phyloP scores from a whole-genome alignment of 768 basidiomycete genomes.

The Fomitopsis pulvina region DNA sequence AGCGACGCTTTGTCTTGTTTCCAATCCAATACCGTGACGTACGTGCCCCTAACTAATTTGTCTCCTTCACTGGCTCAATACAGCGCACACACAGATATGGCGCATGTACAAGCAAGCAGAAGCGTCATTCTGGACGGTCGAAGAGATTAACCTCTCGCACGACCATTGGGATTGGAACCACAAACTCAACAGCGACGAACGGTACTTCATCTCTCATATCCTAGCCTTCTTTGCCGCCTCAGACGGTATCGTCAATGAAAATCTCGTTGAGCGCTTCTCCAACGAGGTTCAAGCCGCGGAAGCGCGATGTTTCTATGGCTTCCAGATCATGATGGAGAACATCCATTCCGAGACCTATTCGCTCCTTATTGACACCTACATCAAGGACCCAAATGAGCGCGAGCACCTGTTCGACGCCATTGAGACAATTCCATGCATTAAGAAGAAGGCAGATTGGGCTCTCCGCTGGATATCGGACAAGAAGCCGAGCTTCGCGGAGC shows the following conservation, averaged over 20 bases:
- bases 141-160: constrained; percentile 86
- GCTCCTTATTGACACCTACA: constrained; percentile 90
- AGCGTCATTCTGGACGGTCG: constrained; percentile 91
- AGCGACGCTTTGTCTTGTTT: constrained; percentile 83
- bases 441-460: constrained; percentile 94
- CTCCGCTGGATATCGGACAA: constrained; percentile 86
- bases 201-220: constrained; percentile 86
- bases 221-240: constrained; percentile 97
- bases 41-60: constrained; percentile 15
- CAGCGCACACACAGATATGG: constrained; percentile 63
- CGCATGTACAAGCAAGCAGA: constrained; percentile 93
- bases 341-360: constrained; percentile 97
- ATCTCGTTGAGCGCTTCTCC: constrained; percentile 89
- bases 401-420: constrained; percentile 87
- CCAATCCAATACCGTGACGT: constrained; percentile 93
- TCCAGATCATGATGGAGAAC: constrained; percentile 99
- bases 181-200: constrained; percentile 74
- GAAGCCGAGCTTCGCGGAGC: constrained; percentile 77
- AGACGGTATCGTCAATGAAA: constrained; percentile 95
- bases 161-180: constrained; percentile 83
- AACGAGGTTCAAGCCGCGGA: constrained; percentile 89
- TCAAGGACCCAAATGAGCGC: constrained; percentile 72
- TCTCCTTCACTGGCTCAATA: background rate
- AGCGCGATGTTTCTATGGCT: constrained; percentile 94
- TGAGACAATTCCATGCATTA: constrained; percentile 90